Conservation (phyloP, 1,284 basidiomycete genomes). For the Cutaneotrichosporon mucoides region DNA sequence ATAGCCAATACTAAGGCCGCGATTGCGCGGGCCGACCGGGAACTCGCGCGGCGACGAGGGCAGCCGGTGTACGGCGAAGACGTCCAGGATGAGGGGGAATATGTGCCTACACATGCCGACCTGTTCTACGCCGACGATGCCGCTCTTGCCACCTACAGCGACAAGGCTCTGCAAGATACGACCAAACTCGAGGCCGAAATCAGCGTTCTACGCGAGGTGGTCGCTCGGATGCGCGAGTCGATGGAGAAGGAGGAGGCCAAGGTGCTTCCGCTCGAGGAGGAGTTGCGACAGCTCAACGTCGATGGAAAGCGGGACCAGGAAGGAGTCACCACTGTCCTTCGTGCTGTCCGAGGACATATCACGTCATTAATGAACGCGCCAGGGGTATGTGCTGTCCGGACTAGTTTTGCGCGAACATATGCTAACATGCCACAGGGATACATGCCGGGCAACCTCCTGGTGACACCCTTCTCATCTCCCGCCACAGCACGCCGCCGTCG, state of each 20-base stretch:
- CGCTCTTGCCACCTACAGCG: constrained; percentile 1
- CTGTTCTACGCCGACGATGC: constrained; percentile 4
- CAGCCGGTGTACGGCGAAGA: constrained; percentile 2
- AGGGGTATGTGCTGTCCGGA: constrained; percentile 6
- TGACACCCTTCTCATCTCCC: constrained; percentile 32
- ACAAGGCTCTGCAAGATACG: constrained; percentile 9
- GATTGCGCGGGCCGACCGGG: constrained; percentile 27
- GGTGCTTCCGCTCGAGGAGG: constrained; percentile 23
- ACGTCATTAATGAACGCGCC: constrained; percentile 7
- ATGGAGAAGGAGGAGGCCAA: constrained; percentile 27
- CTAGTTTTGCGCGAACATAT: too few species aligned
- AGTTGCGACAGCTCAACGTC: constrained; percentile 24
- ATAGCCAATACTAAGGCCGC: constrained; percentile 32
- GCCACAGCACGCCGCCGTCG: constrained; percentile 34
- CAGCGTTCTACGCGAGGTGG: constrained; percentile 19
- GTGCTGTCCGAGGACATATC: constrained; percentile 18
- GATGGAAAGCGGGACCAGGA: constrained; percentile 26
- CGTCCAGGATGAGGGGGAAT: too few species aligned
- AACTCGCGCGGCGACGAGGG: constrained; percentile 19
- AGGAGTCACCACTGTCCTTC: constrained; percentile 25
- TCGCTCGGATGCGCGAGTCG: constrained; percentile 23
- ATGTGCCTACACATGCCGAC: not conserved
- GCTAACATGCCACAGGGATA: constrained; percentile 9
- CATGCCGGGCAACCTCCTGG: not conserved
- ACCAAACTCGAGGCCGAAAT: constrained; percentile 12